A percentile compares a stretch with the other conserved stretches of the same genome.
Conservation (phyloP, 192 early-diverging fungal species). For the Coemansia sp. region DNA sequence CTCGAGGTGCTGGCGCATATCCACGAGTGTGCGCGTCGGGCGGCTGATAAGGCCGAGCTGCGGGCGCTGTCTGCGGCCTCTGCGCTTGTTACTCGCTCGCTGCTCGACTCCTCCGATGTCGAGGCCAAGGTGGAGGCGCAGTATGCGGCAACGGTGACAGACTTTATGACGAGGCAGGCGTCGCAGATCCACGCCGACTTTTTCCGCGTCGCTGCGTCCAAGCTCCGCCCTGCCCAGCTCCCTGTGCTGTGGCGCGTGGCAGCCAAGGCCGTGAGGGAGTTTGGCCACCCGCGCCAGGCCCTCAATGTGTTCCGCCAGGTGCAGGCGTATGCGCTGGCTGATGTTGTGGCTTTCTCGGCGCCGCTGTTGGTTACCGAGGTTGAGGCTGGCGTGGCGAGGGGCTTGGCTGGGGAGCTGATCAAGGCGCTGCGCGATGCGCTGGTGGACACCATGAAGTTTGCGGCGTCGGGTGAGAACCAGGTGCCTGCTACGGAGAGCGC, state of each 20-base stretch:
- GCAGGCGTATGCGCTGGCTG: slow-evolving; percentile 56
- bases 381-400: background rate
- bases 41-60: slow-evolving; percentile 55
- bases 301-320: slow-evolving; percentile 67
- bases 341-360: background rate
- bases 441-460: slow-evolving; percentile 19
- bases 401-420: slow-evolving; percentile 4
- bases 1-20: slow-evolving; percentile 61
- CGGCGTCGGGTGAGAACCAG: slow-evolving; percentile 27
- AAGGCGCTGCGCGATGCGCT: slow-evolving; percentile 20
- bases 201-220: slow-evolving; percentile 45
- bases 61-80: slow-evolving; percentile 58
- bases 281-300: slow-evolving; percentile 51
- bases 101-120: slow-evolving; percentile 48
- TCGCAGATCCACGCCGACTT: slow-evolving; percentile 67
- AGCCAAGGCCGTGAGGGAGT: slow-evolving; percentile 52
- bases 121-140: slow-evolving; percentile 43
- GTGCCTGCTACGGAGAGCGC: background rate
- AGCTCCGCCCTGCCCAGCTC: slow-evolving; percentile 30
- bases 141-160: slow-evolving; percentile 60
- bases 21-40: slow-evolving; percentile 73
- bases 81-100: slow-evolving; percentile 58
- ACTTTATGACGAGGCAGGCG: slow-evolving; percentile 75
- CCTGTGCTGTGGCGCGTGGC: slow-evolving; percentile 66
- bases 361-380: slow-evolving; percentile 5